Evolutionary conservation across 768 basidiomycete genomes (phyloP).

Genomic region (Mycena galopus): DNA sequence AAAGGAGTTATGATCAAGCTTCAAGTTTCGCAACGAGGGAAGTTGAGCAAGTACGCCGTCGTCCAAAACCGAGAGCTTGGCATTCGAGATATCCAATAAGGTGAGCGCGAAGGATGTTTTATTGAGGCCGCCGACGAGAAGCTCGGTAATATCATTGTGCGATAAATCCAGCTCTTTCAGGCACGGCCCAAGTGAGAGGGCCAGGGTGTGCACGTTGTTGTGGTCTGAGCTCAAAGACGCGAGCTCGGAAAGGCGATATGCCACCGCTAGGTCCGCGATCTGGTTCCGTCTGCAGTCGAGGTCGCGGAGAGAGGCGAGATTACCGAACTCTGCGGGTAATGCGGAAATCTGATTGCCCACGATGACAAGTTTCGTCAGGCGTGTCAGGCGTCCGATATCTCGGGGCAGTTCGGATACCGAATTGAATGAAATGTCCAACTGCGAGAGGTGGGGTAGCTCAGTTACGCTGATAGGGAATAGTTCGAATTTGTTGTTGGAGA

Average conservation of each 20-base stretch:
- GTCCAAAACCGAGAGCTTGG: slow-evolving; percentile 88
- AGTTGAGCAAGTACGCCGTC: slow-evolving; percentile 80
- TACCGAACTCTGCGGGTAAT: slow-evolving; percentile 72
- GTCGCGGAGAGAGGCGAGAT: slow-evolving; percentile 71
- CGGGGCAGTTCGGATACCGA: slow-evolving; percentile 84
- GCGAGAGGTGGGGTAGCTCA: slow-evolving; percentile 74
- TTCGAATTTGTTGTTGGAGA: slow-evolving; percentile 95
- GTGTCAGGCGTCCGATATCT: slow-evolving; percentile 75
- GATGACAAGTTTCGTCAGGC: slow-evolving; percentile 79
- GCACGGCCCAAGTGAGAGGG: slow-evolving; percentile 78
- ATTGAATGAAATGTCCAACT: slow-evolving; percentile 97
- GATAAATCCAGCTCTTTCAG: slow-evolving; percentile 79
- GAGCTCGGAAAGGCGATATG: slow-evolving; percentile 78
- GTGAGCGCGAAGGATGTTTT: slow-evolving; percentile 70
- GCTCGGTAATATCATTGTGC: slow-evolving; percentile 90
- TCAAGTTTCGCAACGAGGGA: slow-evolving; percentile 75
- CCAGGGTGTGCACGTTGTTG: slow-evolving; percentile 85
- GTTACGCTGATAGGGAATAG: slow-evolving; percentile 79
- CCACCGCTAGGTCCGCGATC: slow-evolving; percentile 79
- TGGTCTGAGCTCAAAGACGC: slow-evolving; percentile 81
- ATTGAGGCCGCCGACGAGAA: slow-evolving; percentile 65
- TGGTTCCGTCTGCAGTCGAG: slow-evolving; percentile 91
- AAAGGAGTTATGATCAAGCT: slow-evolving; percentile 90
- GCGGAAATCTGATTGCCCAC: slow-evolving; percentile 84
- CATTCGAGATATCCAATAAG: slow-evolving; percentile 86